Base-by-base conservation (phyloP, 2,329 filamentous ascomycete species). In the Fusarium subtropicale region DNA sequence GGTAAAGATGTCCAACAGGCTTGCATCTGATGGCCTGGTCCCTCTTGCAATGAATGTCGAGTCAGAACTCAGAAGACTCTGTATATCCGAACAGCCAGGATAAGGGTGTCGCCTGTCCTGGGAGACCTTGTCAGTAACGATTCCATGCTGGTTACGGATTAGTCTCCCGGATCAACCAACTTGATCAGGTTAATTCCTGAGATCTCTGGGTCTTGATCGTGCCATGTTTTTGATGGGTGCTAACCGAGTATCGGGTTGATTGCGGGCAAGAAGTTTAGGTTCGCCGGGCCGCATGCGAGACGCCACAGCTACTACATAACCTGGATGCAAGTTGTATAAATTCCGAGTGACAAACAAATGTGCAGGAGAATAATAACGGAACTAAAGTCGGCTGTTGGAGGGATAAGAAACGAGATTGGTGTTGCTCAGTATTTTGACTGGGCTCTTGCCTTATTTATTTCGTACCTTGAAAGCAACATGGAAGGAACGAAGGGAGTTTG, bases 201-300 rank as follows among this genome's bases (percentile, higher is more conserved):
- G 26, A 60, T 47, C 42, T 20, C 36, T 24, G 28, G 42, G 36
- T 39, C 45, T 59, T 24, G 33, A n/a, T 41, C 38, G 16, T 45
- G 20, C 36, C 22, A 44, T 60, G 33, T 50, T 31, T 60, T 20
- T 28, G n/a, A 52, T 38, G 38, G 41, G 9, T 20, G 38, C 42
- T 16, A 31, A 31, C 2, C 24, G 20, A 42, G 41, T 24, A 22
- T 26, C 18, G 20, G 36, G 16, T 22, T 54, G 42, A 24, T 45
- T 41, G 48, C 20, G n/a, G 18, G 12, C 16, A 9, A 41, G 46
- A 22, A 28, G 41, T 12, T 30, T 46, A 33, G 44, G 30, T 60
- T 63, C 33, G 28, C 31, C 38, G 39, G 24, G 36, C 56, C 38
- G 38, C 44, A 44, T 15, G 48, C 16, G 38, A 60, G 31, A 51